Percentiles rank a stretch among this genome's conserved stretches.
These are phyloP conservation scores for Teunomyces gatunensis DNA, from an alignment of 805 yeast species.

Conservation along the genomic window DNA sequence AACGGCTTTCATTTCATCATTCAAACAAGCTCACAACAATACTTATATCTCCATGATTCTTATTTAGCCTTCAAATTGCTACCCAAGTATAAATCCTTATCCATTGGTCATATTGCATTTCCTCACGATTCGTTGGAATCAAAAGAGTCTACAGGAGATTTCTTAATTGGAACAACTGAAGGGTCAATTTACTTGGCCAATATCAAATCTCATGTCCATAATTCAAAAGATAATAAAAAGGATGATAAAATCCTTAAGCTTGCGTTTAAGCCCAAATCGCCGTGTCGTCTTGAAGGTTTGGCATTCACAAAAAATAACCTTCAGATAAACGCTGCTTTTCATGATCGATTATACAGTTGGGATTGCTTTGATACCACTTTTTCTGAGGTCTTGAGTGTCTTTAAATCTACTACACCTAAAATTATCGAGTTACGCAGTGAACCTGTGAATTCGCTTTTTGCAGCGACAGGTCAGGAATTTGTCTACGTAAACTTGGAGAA, in stretches of 20 bases:
- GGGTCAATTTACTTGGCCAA: constrained; percentile 25
- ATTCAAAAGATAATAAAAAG: constrained; percentile 25
- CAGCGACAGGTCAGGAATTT: constrained; percentile 13
- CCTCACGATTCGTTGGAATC: constrained; percentile 5
- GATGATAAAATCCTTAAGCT: constrained; percentile 36
- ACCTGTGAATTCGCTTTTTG: constrained; percentile 11
- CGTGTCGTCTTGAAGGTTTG: background rate
- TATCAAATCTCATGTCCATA: constrained; percentile 28
- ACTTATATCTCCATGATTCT: constrained; percentile 31
- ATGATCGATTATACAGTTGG: constrained; percentile 26
- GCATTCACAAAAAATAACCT: constrained; percentile 16
- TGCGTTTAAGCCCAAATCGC: constrained; percentile 17
- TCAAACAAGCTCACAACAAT: constrained; percentile 21
- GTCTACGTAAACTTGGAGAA: constrained; percentile 12
- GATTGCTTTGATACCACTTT: constrained; percentile 30
- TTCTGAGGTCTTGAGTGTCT: constrained; percentile 27
- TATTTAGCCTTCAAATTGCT: constrained; percentile 33
- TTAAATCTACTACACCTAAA: constrained; percentile 19
- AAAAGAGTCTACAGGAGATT: constrained; percentile 25
- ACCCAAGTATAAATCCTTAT: constrained; percentile 30
- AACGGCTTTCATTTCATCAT: constrained; percentile 34
- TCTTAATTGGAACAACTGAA: constrained; percentile 29
- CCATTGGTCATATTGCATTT: constrained; percentile 25
- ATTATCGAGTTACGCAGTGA: background rate
- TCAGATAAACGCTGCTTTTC: constrained; percentile 23